Conservation (phyloP, 352 stramenopile genomes). For the Blastocystis sp. region DNA sequence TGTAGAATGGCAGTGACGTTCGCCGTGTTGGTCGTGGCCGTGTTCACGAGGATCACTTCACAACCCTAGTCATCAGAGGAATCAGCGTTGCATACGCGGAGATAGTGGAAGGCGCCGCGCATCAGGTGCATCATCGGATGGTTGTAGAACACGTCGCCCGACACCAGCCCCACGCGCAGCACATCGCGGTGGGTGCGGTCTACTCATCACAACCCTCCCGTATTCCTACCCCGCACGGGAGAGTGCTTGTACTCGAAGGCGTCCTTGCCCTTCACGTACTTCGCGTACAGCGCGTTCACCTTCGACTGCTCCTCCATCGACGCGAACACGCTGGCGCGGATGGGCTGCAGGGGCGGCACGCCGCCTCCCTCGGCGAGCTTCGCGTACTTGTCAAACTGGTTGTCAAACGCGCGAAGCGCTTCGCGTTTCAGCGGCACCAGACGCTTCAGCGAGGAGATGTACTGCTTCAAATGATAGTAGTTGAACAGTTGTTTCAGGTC, state of each 20-base stretch:
- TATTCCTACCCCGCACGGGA: background rate
- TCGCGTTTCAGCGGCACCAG: constrained; percentile 23
- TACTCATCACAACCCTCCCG: background rate
- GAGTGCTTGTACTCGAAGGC: background rate
- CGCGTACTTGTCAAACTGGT: background rate
- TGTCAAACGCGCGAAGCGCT: background rate
- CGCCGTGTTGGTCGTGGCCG: background rate
- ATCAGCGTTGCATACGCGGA: background rate
- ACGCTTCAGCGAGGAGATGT: constrained; percentile 47
- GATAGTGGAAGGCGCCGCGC: constrained; percentile 15
- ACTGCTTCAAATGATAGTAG: constrained; percentile 65
- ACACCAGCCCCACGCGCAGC: constrained; percentile 62
- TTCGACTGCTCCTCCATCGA: constrained; percentile 34
- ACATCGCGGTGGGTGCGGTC: background rate
- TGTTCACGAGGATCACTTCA: constrained; percentile 58
- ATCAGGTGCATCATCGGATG: constrained; percentile 69
- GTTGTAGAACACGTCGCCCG: constrained; percentile 48
- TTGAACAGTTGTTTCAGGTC: constrained; percentile 45
- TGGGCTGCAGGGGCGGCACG: constrained; percentile 16
- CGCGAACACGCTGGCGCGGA: constrained; percentile 48
- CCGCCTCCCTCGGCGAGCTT: background rate
- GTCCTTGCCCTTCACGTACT: background rate
- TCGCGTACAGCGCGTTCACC: constrained; percentile 15
- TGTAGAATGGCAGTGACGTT: background rate
- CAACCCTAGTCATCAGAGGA: constrained; percentile 4